A percentile compares a stretch with the other conserved stretches of the same genome.
Evolutionary conservation across 371 early-diverging fungal genomes (phyloP).

Genomic region (Mucor mucedo): DNA sequence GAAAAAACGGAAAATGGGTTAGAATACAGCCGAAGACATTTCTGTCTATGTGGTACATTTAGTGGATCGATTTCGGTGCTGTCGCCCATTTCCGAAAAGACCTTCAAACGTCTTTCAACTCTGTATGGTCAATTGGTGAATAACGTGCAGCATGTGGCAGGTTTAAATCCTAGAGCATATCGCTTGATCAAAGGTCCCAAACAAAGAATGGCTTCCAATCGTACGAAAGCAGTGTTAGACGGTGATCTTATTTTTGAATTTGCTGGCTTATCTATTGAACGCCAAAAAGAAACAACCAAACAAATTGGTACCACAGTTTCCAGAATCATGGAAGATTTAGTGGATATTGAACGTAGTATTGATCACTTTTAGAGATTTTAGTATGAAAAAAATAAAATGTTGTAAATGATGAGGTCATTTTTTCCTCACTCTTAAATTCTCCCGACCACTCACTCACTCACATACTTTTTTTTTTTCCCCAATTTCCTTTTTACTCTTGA

Average conservation of each 20-base stretch:
- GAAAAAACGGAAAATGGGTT: conserved; percentile 34
- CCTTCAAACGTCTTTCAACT: conserved; percentile 83
- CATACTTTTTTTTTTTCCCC: not conserved
- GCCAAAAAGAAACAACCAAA: conserved; percentile 86
- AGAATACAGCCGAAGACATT: conserved; percentile 46
- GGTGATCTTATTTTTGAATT: conserved; percentile 84
- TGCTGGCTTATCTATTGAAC: conserved; percentile 66
- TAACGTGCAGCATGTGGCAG: conserved; percentile 82
- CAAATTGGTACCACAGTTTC: conserved; percentile 87
- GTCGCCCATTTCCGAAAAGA: conserved; percentile 88
- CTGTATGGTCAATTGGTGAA: conserved; percentile 82
- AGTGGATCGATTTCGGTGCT: conserved; percentile 78
- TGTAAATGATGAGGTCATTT: not conserved
- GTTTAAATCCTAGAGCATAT: conserved; percentile 92
- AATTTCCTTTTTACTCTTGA: not conserved
- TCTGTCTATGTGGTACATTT: conserved; percentile 58
- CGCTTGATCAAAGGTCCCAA: conserved; percentile 60
- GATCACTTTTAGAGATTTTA: conserved; percentile 70
- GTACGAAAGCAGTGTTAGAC: conserved; percentile 79
- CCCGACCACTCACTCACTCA: too few relatives aligned
- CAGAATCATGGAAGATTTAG: conserved; percentile 83
- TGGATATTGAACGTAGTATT: conserved; percentile 69
- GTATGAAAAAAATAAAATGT: not conserved
- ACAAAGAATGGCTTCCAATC: conserved; percentile 68
- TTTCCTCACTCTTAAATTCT: not conserved